Evolutionary conservation across 306 rosid species (phyloP).

Genomic region (Pterocarpus santalinus): DNA sequence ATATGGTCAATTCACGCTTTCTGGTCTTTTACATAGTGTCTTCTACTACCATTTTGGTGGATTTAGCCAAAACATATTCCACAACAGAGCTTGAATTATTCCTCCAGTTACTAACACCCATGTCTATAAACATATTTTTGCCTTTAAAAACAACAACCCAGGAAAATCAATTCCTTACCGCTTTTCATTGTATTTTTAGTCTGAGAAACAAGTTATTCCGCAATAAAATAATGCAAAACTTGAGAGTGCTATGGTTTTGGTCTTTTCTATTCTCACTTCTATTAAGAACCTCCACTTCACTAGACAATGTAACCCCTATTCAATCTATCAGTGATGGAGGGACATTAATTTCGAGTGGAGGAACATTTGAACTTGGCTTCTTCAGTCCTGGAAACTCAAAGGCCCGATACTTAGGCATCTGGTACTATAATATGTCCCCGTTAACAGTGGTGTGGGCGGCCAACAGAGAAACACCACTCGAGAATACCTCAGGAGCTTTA

Average conservation of each 20-base stretch:
- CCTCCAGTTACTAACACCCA: neutral
- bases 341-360: slow-evolving; percentile 39
- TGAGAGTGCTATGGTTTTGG: neutral
- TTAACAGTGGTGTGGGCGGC: slow-evolving; percentile 50
- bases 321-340: slow-evolving; percentile 19
- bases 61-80: neutral
- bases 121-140: neutral
- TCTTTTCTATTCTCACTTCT: neutral
- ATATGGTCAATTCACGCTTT: neutral
- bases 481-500: slow-evolving; percentile 42
- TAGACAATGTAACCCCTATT: neutral
- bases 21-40: too few relatives aligned
- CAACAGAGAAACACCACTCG: slow-evolving; percentile 43
- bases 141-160: neutral
- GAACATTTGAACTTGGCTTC: slow-evolving; percentile 47
- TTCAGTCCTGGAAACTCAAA: slow-evolving; percentile 41
- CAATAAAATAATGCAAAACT: neutral
- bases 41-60: too few relatives aligned
- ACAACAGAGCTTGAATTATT: neutral
- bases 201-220: neutral
- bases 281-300: slow-evolving; percentile 1
- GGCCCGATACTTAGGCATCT: slow-evolving; percentile 44
- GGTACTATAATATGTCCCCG: slow-evolving; percentile 48
- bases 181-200: neutral
- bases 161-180: neutral